These are phyloP conservation scores for Sporothrix humicola DNA, from an alignment of 2,329 filamentous ascomycete species.

Conservation along the genomic window DNA sequence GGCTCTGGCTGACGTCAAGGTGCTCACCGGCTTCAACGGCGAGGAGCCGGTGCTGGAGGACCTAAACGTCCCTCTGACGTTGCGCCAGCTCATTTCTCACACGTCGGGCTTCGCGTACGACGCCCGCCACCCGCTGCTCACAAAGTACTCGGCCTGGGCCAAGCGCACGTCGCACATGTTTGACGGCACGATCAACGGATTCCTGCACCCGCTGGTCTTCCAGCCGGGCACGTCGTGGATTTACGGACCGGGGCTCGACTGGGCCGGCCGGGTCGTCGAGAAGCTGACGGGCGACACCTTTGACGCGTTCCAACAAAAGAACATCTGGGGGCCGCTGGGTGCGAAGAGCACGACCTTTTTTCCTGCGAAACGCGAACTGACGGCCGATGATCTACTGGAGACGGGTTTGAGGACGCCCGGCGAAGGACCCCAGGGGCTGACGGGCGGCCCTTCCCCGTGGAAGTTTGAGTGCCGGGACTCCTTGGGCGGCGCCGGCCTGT, in stretches of 20 bases:
- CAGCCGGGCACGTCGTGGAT: slow-evolving; percentile 59
- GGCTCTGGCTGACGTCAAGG: not conserved
- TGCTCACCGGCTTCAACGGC: not conserved
- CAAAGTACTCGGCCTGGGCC: not conserved
- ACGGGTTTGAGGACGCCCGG: slow-evolving; percentile 44
- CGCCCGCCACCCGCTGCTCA: not conserved
- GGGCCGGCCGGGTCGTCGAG: slow-evolving; percentile 59
- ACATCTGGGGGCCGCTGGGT: slow-evolving; percentile 54
- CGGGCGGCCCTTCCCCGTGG: not conserved
- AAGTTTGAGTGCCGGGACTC: not conserved
- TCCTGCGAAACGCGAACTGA: slow-evolving; percentile 43
- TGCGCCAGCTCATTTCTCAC: not conserved
- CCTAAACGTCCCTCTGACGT: not conserved
- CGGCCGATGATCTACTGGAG: slow-evolving; percentile 44
- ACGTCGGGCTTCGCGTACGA: slow-evolving; percentile 4
- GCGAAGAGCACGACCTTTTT: slow-evolving; percentile 49
- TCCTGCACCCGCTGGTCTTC: slow-evolving; percentile 51
- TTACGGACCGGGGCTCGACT: slow-evolving; percentile 58
- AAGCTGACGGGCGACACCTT: slow-evolving; percentile 51
- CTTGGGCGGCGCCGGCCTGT: slow-evolving; percentile 5
- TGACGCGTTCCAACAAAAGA: slow-evolving; percentile 51
- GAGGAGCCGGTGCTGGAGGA: not conserved
- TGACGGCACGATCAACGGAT: not conserved
- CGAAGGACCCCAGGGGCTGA: slow-evolving; percentile 31
- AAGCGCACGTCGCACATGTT: slow-evolving; percentile 11